Evolutionary conservation across 2,329 filamentous ascomycete species (phyloP).

Genomic region (Pseudogymnoascus sp.): DNA sequence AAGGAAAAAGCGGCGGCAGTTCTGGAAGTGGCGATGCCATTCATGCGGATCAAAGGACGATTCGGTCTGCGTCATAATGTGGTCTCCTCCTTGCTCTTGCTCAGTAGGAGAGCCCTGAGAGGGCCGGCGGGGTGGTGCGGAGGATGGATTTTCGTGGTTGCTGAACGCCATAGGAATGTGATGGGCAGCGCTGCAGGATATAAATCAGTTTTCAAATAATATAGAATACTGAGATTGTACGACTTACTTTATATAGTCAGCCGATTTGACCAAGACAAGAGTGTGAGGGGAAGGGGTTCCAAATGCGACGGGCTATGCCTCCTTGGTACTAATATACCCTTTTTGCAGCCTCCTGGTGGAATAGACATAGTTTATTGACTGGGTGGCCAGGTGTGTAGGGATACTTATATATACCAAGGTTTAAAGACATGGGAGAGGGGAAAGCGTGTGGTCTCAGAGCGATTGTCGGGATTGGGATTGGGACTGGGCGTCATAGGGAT

Average conservation of each 20-base stretch:
- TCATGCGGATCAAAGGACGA: slow-evolving; percentile 67
- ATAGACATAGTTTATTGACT: not conserved
- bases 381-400: not conserved
- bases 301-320: not conserved
- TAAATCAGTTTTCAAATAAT: not conserved
- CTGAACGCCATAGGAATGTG: slow-evolving; percentile 6
- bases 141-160: not conserved
- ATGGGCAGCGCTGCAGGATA: not conserved
- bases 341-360: not conserved
- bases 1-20: slow-evolving; percentile 83
- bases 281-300: not conserved
- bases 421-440: not conserved
- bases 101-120: not conserved
- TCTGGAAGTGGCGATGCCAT: slow-evolving; percentile 88
- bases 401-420: slow-evolving; percentile 1
- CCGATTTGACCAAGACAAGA: not conserved
- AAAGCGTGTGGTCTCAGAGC: not conserved
- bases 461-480: not conserved
- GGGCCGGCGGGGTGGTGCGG: not conserved
- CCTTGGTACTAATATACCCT: slow-evolving; percentile 5
- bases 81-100: not conserved
- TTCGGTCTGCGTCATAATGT: slow-evolving; percentile 5
- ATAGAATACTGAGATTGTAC: not conserved
- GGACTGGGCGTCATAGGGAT: slow-evolving; percentile 1
- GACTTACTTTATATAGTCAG: not conserved